Base-by-base conservation (phyloP, 1,284 basidiomycete genomes). In the Ganoderma resinaceum region DNA sequence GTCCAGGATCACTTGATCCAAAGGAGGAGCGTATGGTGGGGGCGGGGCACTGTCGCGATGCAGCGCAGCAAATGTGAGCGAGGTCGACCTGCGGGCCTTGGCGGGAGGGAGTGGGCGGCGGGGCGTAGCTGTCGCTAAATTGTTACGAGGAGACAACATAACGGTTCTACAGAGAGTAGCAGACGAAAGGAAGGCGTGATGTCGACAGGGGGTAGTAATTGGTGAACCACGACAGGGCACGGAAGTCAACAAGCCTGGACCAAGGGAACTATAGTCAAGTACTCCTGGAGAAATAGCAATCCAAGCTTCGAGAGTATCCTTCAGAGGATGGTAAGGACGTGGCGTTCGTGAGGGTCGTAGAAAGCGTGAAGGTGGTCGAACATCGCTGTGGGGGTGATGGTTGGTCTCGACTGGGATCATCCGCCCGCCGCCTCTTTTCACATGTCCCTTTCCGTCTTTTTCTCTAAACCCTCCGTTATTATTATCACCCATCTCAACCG, bases 31-130 rank as follows among this genome's bases (percentile, higher is more conserved):
- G 75, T 90, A 89, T 0, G 88, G 87, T 20, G 87, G 89, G 3
- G 87, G 89, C 42, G 88, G 87, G 11, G 85, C 80, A 26, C 37
- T 29, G 16, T 60, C 35, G n/a, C n/a, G 20, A 26, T 60, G 38
- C n/a, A 78, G 70, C 58, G 78, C 80, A 16, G 73, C 73, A 55
- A 75, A 74, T 57, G 78, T 75, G 40, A 82, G 77, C 29, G 82
- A 79, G 35, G 82, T 82, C 43, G 80, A 67, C 61, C 86, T 84
- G 62, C 89, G 84, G 31, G 82, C 76, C 79, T 86, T 86, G 4
- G 88, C 89, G 55, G 89, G 89, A 8, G 89, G 89, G 8, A 86
- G 83, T 4, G 89, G 88, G 23, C 67, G 71, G 8, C 89, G 85
- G 46, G 84, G 84, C 52, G 86, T 82, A 16, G 78, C 79, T 33